Conservation (phyloP, 768 basidiomycete genomes). For the Russula abietina region DNA sequence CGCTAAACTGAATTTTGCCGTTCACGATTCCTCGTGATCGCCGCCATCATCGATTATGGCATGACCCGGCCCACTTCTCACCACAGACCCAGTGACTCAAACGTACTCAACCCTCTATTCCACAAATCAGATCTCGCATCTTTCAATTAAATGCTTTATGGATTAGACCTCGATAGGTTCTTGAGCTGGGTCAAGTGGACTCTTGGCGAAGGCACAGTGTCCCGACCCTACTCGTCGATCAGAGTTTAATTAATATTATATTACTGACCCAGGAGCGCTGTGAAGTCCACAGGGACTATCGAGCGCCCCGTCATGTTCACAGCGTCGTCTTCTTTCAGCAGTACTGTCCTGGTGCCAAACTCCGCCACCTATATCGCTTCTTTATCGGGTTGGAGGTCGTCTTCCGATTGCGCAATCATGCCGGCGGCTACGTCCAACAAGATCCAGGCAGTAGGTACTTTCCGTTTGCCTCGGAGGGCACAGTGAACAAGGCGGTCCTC, state of each 20-base stretch:
- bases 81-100: not conserved
- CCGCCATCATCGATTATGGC: slow-evolving; percentile 6
- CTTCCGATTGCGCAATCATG: not conserved
- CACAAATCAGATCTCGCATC: not conserved
- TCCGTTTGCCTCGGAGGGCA: not conserved
- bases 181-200: not conserved
- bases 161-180: not conserved
- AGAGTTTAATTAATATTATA: not conserved
- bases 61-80: not conserved
- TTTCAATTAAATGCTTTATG: not conserved
- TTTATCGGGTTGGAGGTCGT: not conserved
- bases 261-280: not conserved
- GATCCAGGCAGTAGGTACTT: not conserved
- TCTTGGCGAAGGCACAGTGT: not conserved
- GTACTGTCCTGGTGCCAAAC: not conserved
- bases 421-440: not conserved
- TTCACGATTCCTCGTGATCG: not conserved
- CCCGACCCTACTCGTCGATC: not conserved
- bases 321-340: not conserved
- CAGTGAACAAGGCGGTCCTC: not conserved
- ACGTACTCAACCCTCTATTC: not conserved
- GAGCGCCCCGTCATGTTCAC: not conserved
- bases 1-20: not conserved
- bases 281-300: not conserved
- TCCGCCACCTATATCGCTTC: not conserved